phyloP scores from a whole-genome alignment of 169 alveolate genomes.

The Eimeria zaria region DNA sequence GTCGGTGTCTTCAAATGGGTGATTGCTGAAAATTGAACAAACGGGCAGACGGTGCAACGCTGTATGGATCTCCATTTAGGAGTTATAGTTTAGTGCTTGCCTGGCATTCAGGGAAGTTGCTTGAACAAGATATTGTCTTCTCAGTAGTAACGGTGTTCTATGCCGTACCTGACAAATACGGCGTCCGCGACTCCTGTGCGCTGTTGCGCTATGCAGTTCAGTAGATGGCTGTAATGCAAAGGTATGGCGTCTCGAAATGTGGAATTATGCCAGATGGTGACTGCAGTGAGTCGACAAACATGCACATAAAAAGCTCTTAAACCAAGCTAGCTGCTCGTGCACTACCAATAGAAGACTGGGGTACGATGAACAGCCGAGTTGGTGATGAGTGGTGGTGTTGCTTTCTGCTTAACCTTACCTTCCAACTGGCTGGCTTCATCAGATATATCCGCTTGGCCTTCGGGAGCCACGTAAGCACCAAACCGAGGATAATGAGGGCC shows the following conservation, averaged over 20 bases:
- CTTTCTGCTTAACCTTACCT: not conserved
- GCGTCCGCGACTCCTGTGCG: conserved; percentile 55
- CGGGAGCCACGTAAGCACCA: conserved; percentile 62
- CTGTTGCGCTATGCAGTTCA: conserved; percentile 47
- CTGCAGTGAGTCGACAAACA: conserved; percentile 3
- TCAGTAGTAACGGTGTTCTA: not conserved
- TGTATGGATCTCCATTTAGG: not conserved
- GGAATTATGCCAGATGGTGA: conserved; percentile 67
- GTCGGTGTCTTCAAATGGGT: conserved; percentile 62
- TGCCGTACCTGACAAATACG: conserved; percentile 28
- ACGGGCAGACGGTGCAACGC: not conserved
- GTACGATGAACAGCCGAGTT: too few species aligned
- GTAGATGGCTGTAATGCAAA: conserved; percentile 38
- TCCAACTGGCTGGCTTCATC: conserved; percentile 50
- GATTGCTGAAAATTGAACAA: conserved; percentile 27
- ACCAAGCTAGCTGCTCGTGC: not conserved
- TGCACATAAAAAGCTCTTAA: not conserved
- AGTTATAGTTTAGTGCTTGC: not conserved
- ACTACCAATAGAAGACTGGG: not conserved
- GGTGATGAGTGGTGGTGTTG: not conserved
- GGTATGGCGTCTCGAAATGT: conserved; percentile 59
- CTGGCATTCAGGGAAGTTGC: not conserved
- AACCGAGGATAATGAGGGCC: conserved; percentile 42
- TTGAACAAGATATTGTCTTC: not conserved
- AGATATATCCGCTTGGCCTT: conserved; percentile 35